phyloP scores from a whole-genome alignment of 2,329 filamentous ascomycete genomes.

The Bipolaris oryzae region DNA sequence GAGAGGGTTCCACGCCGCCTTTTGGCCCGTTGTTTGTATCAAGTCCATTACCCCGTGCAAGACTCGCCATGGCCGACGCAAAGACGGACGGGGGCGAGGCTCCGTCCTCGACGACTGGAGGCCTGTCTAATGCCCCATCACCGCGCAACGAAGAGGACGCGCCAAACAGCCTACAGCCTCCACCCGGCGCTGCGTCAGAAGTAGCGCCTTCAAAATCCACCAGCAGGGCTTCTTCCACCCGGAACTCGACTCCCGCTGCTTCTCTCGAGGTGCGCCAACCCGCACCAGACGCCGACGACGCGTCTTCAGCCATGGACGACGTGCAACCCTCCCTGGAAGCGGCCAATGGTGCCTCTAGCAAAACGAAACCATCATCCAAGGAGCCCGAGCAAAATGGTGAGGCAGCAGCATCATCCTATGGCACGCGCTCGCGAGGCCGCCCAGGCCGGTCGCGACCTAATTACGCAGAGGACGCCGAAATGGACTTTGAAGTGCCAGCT shows the following conservation, averaged over 20 bases:
- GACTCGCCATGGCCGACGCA: slow-evolving; percentile 44
- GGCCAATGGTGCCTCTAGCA: slow-evolving; percentile 33
- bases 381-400: slow-evolving; percentile 49
- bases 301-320: slow-evolving; percentile 35
- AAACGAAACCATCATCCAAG: slow-evolving; percentile 43
- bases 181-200: slow-evolving; percentile 32
- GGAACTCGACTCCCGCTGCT: slow-evolving; percentile 43
- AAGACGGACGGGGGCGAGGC: slow-evolving; percentile 46
- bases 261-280: slow-evolving; percentile 32
- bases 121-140: slow-evolving; percentile 35
- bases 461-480: slow-evolving; percentile 93
- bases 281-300: slow-evolving; percentile 34
- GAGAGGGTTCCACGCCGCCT: slow-evolving; percentile 29
- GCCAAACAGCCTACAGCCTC: slow-evolving; percentile 32
- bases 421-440: slow-evolving; percentile 91
- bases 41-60: slow-evolving; percentile 27
- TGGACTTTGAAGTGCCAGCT: slow-evolving; percentile 76
- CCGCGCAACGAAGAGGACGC: slow-evolving; percentile 39
- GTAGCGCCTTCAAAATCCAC: slow-evolving; percentile 37
- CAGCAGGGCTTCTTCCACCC: slow-evolving; percentile 45
- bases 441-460: slow-evolving; percentile 81
- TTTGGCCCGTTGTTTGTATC: slow-evolving; percentile 22
- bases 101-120: slow-evolving; percentile 39
- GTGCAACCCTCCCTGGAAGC: slow-evolving; percentile 39
- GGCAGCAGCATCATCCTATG: slow-evolving; percentile 71